Evolutionary conservation across 2,329 filamentous ascomycete genomes (phyloP).

Genomic region (Epichloe glyceriae): DNA sequence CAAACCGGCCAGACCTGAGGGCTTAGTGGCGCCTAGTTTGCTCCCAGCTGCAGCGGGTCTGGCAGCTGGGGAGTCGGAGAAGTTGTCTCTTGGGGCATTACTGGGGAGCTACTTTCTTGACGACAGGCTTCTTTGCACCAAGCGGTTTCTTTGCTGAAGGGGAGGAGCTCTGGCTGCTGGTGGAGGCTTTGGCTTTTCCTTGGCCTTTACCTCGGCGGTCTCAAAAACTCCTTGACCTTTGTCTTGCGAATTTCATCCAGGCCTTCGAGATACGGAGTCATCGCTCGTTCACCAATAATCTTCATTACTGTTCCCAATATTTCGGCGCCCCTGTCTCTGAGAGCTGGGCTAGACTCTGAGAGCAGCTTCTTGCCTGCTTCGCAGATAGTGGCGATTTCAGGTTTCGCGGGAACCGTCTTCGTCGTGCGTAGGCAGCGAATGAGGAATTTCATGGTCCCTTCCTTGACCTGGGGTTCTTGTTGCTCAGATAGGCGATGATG

Average conservation of each 20-base stretch:
- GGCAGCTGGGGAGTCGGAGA: constrained; percentile 47
- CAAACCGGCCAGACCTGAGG: constrained; percentile 39
- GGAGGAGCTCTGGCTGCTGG: constrained; percentile 42
- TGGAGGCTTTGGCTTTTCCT: constrained; percentile 68
- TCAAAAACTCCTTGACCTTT: constrained; percentile 90
- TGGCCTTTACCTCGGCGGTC: constrained; percentile 35
- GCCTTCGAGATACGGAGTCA: constrained; percentile 84
- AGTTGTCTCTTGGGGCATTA: constrained; percentile 32
- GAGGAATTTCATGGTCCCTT: constrained; percentile 89
- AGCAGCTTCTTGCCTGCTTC: constrained; percentile 82
- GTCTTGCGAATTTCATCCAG: constrained; percentile 90
- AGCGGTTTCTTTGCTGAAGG: constrained; percentile 34
- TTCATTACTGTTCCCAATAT: constrained; percentile 94
- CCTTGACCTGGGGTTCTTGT: constrained; percentile 97
- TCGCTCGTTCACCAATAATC: constrained; percentile 90
- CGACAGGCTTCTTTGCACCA: constrained; percentile 27
- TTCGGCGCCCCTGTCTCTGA: constrained; percentile 83
- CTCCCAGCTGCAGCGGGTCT: constrained; percentile 31
- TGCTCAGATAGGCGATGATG: constrained; percentile 66
- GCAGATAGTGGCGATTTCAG: constrained; percentile 75
- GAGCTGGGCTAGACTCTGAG: constrained; percentile 73
- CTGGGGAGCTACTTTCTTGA: constrained; percentile 34
- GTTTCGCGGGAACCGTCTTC: constrained; percentile 67
- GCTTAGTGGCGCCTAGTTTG: constrained; percentile 44
- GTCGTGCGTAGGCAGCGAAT: constrained; percentile 76